Conservation (phyloP, 345 rosid genomes). For the Rhodomyrtus tomentosa region DNA sequence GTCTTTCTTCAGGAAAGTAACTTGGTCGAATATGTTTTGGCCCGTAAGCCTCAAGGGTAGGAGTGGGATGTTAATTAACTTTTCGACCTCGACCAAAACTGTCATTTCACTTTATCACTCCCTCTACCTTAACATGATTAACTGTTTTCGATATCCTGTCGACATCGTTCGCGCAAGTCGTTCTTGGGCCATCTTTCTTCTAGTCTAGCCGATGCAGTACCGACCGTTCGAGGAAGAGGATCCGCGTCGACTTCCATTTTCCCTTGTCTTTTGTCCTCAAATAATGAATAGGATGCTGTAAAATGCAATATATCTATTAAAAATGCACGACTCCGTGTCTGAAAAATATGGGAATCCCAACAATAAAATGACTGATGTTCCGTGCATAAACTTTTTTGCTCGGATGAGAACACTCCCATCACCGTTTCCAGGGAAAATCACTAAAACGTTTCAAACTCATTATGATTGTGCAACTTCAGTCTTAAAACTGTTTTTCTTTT, state of each 20-base stretch:
- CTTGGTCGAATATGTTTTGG: background rate
- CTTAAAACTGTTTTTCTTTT: too few relatives aligned
- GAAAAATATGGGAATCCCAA: too few relatives aligned
- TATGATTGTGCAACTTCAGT: too few relatives aligned
- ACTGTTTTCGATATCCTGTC: background rate
- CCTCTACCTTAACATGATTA: background rate
- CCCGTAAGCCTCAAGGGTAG: background rate
- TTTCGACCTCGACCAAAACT: background rate
- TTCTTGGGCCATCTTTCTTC: background rate
- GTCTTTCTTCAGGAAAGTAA: background rate
- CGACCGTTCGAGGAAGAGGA: background rate
- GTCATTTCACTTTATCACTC: background rate
- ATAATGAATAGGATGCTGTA: too few relatives aligned
- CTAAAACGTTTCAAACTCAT: too few relatives aligned
- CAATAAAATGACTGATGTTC: too few relatives aligned
- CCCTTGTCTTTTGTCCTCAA: too few relatives aligned
- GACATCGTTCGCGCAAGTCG: background rate
- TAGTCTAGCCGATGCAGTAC: background rate
- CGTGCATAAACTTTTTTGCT: too few relatives aligned
- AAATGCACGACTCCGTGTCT: too few relatives aligned
- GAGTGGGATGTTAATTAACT: background rate
- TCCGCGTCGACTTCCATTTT: background rate
- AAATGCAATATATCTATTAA: too few relatives aligned
- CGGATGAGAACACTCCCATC: too few relatives aligned
- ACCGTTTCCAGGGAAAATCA: too few relatives aligned